These are phyloP conservation scores for Zygosaccharomyces bisporus DNA, from an alignment of 805 yeast species.

Conservation along the genomic window DNA sequence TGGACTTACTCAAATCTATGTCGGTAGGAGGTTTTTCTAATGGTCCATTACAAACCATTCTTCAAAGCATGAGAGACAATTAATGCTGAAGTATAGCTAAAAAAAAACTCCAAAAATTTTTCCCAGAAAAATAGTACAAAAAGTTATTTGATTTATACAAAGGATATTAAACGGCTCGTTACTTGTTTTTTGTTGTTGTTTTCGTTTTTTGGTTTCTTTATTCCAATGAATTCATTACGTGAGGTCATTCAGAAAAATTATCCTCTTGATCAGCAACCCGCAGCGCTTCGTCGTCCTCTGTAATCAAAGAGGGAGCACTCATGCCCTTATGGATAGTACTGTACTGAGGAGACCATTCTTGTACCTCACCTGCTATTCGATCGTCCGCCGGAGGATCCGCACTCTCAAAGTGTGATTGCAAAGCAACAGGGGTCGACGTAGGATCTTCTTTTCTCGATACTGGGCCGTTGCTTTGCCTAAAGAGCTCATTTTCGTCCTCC, in stretches of 20 bases:
- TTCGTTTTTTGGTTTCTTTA: too few relatives aligned
- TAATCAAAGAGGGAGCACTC: conserved; percentile 14
- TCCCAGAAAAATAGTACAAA: conserved; percentile 6
- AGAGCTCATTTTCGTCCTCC: conserved; percentile 9
- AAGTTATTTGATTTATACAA: neutral
- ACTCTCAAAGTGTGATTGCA: neutral
- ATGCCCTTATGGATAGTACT: conserved; percentile 14
- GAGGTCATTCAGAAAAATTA: conserved; percentile 15
- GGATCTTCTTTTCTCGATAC: neutral
- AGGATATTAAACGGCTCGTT: conserved; percentile 1
- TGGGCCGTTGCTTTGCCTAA: neutral
- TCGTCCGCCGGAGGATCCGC: neutral
- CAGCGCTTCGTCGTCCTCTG: conserved; percentile 21
- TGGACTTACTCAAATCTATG: conserved; percentile 15
- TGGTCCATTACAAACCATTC: conserved; percentile 17
- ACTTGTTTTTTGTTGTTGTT: neutral
- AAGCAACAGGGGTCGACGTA: neutral
- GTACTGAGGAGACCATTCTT: conserved; percentile 21
- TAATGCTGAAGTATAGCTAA: neutral
- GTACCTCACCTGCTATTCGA: conserved; percentile 19
- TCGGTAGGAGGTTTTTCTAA: conserved; percentile 11
- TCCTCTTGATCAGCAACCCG: conserved; percentile 31
- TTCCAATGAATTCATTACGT: neutral
- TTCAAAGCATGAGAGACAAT: conserved; percentile 11
- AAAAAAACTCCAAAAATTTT: conserved; percentile 2